Conservation (phyloP, 345 rosid genomes). For the Ceriops zippeliana region DNA sequence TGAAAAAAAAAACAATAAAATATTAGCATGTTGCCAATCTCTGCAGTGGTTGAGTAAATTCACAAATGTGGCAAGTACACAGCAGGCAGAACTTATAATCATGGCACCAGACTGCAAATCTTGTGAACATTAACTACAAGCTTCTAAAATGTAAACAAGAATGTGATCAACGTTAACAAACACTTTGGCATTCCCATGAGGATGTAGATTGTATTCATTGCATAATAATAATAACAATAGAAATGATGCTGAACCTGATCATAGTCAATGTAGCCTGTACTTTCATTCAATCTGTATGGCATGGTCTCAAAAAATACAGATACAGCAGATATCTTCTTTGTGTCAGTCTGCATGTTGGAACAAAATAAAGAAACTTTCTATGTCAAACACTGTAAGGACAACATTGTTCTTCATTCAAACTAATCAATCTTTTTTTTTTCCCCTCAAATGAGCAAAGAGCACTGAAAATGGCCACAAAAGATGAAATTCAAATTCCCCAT, state of each 20-base stretch:
- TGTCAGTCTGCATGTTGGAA: constrained; percentile 65
- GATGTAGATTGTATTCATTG: no score
- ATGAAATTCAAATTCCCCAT: neutral
- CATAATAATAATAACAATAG: neutral
- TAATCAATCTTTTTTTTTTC: neutral
- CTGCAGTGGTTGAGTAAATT: no score
- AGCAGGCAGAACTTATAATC: no score
- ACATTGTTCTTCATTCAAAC: neutral
- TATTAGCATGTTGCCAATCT: no score
- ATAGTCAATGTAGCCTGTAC: constrained; percentile 86
- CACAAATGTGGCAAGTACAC: no score
- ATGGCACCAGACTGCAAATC: no score
- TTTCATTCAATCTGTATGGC: constrained; percentile 94
- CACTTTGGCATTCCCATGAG: no score
- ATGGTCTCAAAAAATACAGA: constrained; percentile 93
- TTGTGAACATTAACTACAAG: no score
- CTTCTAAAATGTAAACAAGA: no score
- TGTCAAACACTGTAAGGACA: constrained; percentile 1
- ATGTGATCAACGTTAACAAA: no score
- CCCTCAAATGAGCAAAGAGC: neutral
- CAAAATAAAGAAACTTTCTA: constrained; percentile 6
- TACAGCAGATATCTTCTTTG: constrained; percentile 92
- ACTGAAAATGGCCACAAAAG: neutral
- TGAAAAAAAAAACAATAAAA: no score
- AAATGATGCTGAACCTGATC: constrained; percentile 58